Evolutionary conservation across 2,329 filamentous ascomycete species (phyloP).

Genomic region (Ophiostoma himal-ulmi): DNA sequence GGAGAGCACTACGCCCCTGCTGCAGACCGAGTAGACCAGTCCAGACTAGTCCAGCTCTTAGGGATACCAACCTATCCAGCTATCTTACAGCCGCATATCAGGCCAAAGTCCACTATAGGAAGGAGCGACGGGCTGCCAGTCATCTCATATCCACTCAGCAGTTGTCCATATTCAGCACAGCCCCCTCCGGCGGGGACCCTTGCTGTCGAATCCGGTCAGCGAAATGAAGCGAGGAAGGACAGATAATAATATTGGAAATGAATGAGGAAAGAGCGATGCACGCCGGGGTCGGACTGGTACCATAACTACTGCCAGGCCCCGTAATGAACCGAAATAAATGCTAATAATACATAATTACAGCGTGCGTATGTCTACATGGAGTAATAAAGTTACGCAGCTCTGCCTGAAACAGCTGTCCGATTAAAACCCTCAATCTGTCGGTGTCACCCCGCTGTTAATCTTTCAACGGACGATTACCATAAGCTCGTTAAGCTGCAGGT

Average conservation of each 20-base stretch:
- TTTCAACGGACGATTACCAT: not conserved
- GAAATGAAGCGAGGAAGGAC: slow-evolving; percentile 6
- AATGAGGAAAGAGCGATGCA: not conserved
- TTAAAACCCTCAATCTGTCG: slow-evolving; percentile 12
- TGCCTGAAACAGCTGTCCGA: not conserved
- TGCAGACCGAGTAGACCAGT: not conserved
- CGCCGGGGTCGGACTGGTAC: too few relatives aligned
- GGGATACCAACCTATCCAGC: not conserved
- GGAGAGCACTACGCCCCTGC: slow-evolving; percentile 3
- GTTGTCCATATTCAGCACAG: slow-evolving; percentile 7
- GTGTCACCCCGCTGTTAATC: slow-evolving; percentile 9
- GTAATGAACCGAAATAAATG: not conserved
- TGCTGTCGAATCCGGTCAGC: slow-evolving; percentile 1
- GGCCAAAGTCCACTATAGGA: not conserved
- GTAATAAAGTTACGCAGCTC: not conserved
- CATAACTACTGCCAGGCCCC: not conserved
- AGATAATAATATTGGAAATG: not conserved
- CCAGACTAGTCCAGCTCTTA: not conserved
- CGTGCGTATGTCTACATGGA: not conserved
- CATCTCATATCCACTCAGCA: not conserved
- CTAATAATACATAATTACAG: not conserved
- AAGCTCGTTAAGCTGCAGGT: too few relatives aligned
- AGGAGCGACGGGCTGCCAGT: not conserved
- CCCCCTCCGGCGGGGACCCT: slow-evolving; percentile 13
- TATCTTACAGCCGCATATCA: not conserved